Evolutionary conservation across 805 yeast genomes (phyloP), one percentile per base, ranked within the genome.

Genomic region (Candida palmyrensis): DNA sequence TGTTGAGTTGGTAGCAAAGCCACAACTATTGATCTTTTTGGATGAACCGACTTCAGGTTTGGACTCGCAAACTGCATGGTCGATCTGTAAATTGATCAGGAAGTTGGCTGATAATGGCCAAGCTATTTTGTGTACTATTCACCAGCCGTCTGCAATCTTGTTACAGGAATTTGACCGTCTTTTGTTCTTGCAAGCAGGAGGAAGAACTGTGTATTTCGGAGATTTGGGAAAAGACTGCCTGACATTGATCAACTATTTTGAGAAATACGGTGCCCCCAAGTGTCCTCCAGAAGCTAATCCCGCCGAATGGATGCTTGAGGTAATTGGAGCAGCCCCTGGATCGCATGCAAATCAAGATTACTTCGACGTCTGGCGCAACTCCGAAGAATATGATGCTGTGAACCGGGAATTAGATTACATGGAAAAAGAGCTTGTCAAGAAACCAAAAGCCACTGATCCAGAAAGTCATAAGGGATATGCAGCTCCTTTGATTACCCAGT

Each of bases 101-200:
- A 55, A 57, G 40, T 49, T 57, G 32, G 53, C 59, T 25, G 55
- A 55, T 43, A 55, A 53, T 35, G 62, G 62, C 9, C 62, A 55
- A 37, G 55, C 62, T 15, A 55, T 57, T 33, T 45, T 57, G 40
- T 57, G 62, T 25, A 82, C 90, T 11, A 82, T 82, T 42, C 89
- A 82, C 57, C 90, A 82, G 57, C 90, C 92, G 45, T 82, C 90
- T 6, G 86, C 90, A 31, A 68, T 79, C 37, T 61, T 82, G 48
- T 65, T 82, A 59, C 73, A 80, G 51, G 83, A 79, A 45, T 82
- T 84, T 51, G 92, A 84, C 51, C 71, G 86, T 46, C 62, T 84
- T 45, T 59, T 83, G 42, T 77, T 83, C 47, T 64, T 82, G 53
- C 79, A 77, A 33, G 68, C 60, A 35, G 89, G 89, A 49, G 90